phyloP scores from a whole-genome alignment of 495 filamentous ascomycete genomes.

The Hypoxylon trugodes region DNA sequence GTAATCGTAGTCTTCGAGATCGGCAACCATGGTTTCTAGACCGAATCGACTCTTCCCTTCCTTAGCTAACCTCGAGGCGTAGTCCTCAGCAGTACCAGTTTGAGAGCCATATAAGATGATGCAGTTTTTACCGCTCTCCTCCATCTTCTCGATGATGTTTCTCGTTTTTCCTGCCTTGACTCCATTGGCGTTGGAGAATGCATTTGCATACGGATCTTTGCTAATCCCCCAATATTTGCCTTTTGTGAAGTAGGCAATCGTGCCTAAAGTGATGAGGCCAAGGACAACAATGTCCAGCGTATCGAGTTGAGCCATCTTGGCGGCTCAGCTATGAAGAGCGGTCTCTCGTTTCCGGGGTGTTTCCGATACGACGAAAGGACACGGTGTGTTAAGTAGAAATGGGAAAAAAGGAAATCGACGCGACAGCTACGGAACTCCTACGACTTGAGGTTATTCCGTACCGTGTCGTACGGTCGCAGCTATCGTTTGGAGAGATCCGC shows the following conservation, averaged over 20 bases:
- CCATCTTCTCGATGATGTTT: constrained; percentile 94
- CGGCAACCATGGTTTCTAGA: constrained; percentile 97
- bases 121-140: constrained; percentile 94
- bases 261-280: constrained; percentile 81
- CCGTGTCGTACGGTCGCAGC: constrained; percentile 4
- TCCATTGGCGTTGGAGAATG: constrained; percentile 72
- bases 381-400: no score
- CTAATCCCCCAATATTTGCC: constrained; percentile 87
- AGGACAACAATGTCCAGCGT: constrained; percentile 94
- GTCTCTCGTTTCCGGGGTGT: constrained; percentile 2
- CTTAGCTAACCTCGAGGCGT: constrained; percentile 96
- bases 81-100: constrained; percentile 98
- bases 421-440: constrained; percentile 8
- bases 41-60: constrained; percentile 96
- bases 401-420: constrained; percentile 6
- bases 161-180: constrained; percentile 86
- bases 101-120: constrained; percentile 98
- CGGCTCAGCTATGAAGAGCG: constrained; percentile 28
- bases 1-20: constrained; percentile 97
- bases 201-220: constrained; percentile 86
- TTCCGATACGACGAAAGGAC: constrained; percentile 5
- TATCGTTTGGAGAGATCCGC: constrained; percentile 5
- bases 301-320: constrained; percentile 90
- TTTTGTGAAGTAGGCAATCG: constrained; percentile 95
- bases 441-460: neutral